phyloP scores from a whole-genome alignment of 495 filamentous ascomycete species.

The Gamarada debralockiae region DNA sequence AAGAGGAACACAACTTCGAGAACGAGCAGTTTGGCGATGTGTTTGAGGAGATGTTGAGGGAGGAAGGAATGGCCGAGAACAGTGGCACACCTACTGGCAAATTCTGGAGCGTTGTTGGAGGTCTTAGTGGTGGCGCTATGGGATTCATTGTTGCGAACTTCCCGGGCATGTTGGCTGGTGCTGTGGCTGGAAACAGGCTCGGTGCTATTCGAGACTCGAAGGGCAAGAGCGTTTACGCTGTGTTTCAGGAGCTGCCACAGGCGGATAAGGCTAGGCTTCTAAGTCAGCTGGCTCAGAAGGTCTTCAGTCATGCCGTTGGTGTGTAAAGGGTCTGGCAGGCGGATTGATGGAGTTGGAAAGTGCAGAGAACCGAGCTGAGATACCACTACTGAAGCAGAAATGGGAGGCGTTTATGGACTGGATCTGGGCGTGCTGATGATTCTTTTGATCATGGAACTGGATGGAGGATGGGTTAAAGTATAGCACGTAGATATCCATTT shows the following conservation, averaged over 20 bases:
- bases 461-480: too few species aligned
- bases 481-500: too few species aligned
- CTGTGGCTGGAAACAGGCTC: slow-evolving; percentile 86
- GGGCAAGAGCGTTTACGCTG: slow-evolving; percentile 93
- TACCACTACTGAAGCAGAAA: too few species aligned
- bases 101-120: slow-evolving; percentile 86
- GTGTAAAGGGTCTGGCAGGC: background rate
- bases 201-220: slow-evolving; percentile 84
- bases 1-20: slow-evolving; percentile 45
- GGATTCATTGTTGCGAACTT: slow-evolving; percentile 94
- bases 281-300: slow-evolving; percentile 68
- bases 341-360: background rate
- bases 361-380: background rate
- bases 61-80: slow-evolving; percentile 78
- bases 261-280: slow-evolving; percentile 73
- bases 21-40: slow-evolving; percentile 82
- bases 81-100: slow-evolving; percentile 55
- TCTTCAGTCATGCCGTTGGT: slow-evolving; percentile 51
- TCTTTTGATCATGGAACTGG: too few species aligned
- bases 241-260: slow-evolving; percentile 71
- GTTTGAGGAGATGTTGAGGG: slow-evolving; percentile 97
- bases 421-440: too few species aligned
- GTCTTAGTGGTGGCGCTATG: slow-evolving; percentile 81
- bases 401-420: too few species aligned
- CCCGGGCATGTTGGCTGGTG: slow-evolving; percentile 83